These are phyloP conservation scores for Colletotrichum graminicola DNA, from an alignment of 2,329 filamentous ascomycete genomes.

Conservation along the genomic window DNA sequence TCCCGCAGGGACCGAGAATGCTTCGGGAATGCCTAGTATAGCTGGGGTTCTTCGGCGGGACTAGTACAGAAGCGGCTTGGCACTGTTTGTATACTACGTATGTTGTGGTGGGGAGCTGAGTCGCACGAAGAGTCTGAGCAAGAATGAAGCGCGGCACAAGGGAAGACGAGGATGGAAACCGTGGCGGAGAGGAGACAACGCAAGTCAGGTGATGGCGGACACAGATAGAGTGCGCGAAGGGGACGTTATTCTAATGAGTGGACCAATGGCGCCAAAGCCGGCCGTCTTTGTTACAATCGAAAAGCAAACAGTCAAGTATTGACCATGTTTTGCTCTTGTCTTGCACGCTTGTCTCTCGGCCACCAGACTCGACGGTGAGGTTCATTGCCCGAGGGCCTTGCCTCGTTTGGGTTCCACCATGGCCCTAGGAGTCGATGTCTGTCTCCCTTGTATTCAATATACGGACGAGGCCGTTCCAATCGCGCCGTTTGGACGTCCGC, in stretches of 20 bases:
- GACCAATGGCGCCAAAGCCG: neutral
- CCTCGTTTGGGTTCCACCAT: constrained; percentile 12
- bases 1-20: constrained; percentile 32
- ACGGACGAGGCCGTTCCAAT: neutral
- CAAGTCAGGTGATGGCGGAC: constrained; percentile 5
- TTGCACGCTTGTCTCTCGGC: constrained; percentile 11
- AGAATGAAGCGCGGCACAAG: constrained; percentile 22
- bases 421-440: neutral
- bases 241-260: neutral
- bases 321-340: constrained; percentile 8
- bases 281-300: neutral
- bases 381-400: constrained; percentile 11
- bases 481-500: neutral
- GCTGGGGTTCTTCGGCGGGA: constrained; percentile 9
- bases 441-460: constrained; percentile 18
- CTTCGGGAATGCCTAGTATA: neutral
- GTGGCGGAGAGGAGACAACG: constrained; percentile 27
- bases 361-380: constrained; percentile 14
- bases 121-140: constrained; percentile 29
- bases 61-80: constrained; percentile 24
- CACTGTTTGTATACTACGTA: neutral
- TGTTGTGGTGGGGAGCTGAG: constrained; percentile 19
- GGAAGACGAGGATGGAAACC: constrained; percentile 29
- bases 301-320: constrained; percentile 1
- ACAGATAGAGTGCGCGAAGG: neutral